Evolutionary conservation across 192 early-diverging fungal genomes (phyloP).

Genomic region (Umbelopsis ramanniana): DNA sequence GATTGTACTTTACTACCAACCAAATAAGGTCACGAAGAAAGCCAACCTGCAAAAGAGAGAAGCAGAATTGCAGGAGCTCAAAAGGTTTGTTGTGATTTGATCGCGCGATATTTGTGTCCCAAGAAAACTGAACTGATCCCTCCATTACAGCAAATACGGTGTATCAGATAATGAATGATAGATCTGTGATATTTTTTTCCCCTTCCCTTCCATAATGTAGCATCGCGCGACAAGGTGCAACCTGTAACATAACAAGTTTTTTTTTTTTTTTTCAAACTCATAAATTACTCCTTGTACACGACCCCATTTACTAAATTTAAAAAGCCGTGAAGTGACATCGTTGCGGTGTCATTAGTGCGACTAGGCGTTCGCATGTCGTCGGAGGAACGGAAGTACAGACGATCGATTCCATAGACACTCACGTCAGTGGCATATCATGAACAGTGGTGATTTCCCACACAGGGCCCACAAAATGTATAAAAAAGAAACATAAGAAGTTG

Average conservation of each 20-base stretch:
- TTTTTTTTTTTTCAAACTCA: neutral
- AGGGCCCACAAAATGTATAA: too few relatives aligned
- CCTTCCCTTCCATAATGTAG: neutral
- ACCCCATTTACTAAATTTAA: too few relatives aligned
- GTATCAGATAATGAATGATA: slow-evolving; percentile 8
- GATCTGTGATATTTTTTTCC: neutral
- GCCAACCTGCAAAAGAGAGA: slow-evolving; percentile 80
- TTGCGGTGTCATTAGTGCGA: too few relatives aligned
- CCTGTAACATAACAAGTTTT: slow-evolving; percentile 2
- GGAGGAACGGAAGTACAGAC: too few relatives aligned
- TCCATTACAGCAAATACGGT: neutral
- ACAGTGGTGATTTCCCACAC: too few relatives aligned
- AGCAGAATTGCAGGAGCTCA: slow-evolving; percentile 71
- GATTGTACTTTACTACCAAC: slow-evolving; percentile 91
- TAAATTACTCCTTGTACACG: neutral
- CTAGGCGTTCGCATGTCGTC: too few relatives aligned
- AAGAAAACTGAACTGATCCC: too few relatives aligned
- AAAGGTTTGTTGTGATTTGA: slow-evolving; percentile 45
- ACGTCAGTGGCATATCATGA: too few relatives aligned
- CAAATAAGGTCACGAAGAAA: slow-evolving; percentile 80
- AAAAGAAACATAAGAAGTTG: too few relatives aligned
- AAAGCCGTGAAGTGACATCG: too few relatives aligned
- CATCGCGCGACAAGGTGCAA: neutral
- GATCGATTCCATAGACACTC: too few relatives aligned
- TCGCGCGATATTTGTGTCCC: neutral